Base-by-base conservation (phyloP, 2,329 filamentous ascomycete species). In the Tolypocladium capitatum region DNA sequence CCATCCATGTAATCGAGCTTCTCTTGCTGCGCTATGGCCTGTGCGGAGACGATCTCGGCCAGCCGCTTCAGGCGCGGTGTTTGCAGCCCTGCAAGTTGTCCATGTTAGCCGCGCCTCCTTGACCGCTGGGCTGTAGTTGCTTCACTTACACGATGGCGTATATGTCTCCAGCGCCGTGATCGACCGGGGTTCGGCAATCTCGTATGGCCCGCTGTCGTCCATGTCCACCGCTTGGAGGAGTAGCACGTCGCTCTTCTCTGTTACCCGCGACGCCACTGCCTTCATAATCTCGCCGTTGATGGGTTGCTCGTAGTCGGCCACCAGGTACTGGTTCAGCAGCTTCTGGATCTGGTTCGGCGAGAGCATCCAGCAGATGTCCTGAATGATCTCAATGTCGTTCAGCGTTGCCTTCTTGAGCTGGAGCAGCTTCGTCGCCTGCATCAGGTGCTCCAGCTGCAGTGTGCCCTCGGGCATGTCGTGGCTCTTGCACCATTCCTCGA, bases 221-320 rank as follows among this genome's bases (percentile, higher is more conserved):
- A 98, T 96, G 65, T 98, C 92, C 50, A 98, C 90, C 44, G 92
- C 89, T 49, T 91, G 85, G 43, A 98, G 75, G 49, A 98, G 80
- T 46, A 98, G 76, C 3, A 97, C 90, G 58, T 97, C 92, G 59
- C 89, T 94, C 81, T 98, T 98, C 71, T 98, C 92, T 2, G 91
- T 97, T 43, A 98, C 92, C 46, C 90, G 80, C 35, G 89, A 95
- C 8, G 94, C 92, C 46, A 98, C 94, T 8, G 92, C 92, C 72
- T 98, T 98, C 92, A 98, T 98, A 63, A 98, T 98, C 66, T 98
- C 92, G 63, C 91, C 92, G 60, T 98, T 97, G 68, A 98, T 98
- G 34, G 92, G 92, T 69, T 97, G 92, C 69, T 98, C 92, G 66
- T 98, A 98, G 68, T 98, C 92, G 51, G 92, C 92, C 49, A 98